Evolutionary conservation across 192 early-diverging fungal species (phyloP), one percentile per base, ranked within the genome.

Genomic region (Coemansia sp.): DNA sequence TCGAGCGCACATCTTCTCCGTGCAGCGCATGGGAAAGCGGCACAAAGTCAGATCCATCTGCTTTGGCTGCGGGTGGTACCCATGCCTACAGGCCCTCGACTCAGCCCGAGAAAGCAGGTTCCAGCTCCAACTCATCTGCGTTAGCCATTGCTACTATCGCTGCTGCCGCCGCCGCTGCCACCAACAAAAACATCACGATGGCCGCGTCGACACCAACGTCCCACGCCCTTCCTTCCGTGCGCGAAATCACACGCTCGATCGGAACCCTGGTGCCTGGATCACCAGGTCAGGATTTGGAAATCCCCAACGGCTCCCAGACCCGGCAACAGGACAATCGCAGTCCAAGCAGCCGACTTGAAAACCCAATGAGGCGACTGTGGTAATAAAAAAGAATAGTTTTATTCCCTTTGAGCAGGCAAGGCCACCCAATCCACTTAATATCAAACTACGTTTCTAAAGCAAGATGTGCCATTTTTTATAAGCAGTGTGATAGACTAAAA

Each of bases 191-290:
- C 12, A 45, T 45, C 3, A 45, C 28, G 54, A 33, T 56, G 31
- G 28, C 54, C 14, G 30, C 54, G 31, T 30, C 54, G 12, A 30
- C 54, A 31, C 54, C 54, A 30, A 30, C 54, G 3, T 14, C 72
- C 16, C 78, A 74, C 7, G 51, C 59, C 42, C 64, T 81, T 17
- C 78, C 78, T 2, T 81, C 78, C 2, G 73, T 81, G 59, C 72
- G 78, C 45, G 78, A 81, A 30, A 66, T 81, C 33, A 81, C 78
- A 12, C 67, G 64, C 55, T 75, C 78, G 7, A 81, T 81, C 32
- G 73, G 69, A 10, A 60, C 72, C 11, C 57, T 72, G 69, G 49
- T 60, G 31, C 67, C 72, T 5, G 60, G 64, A 33, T 61, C 65
- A 55, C 69, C 68, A 7, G 61, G 62, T 38, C 18, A 54, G 14